Conservation (phyloP, 768 basidiomycete genomes). For the Macrolepiota dolichaula region DNA sequence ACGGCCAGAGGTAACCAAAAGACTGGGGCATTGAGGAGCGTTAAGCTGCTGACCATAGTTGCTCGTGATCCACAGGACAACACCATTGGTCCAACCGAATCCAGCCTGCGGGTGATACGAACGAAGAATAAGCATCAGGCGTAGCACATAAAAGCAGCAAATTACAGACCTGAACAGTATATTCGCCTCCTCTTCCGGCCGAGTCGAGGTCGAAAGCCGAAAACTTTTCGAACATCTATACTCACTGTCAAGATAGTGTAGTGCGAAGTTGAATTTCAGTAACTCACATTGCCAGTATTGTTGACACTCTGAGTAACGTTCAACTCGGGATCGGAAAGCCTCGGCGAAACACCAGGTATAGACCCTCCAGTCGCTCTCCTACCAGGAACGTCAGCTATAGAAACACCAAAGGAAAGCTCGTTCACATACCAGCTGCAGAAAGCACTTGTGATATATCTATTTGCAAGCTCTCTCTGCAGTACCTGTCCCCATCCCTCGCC, state of each 20-base stretch:
- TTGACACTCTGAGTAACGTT: constrained; percentile 62
- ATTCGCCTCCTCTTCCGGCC: constrained; percentile 81
- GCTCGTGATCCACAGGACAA: constrained; percentile 69
- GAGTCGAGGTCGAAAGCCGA: constrained; percentile 75
- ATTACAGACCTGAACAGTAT: constrained; percentile 68
- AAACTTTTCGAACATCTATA: constrained; percentile 88
- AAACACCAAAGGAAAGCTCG: background rate
- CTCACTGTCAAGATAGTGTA: background rate
- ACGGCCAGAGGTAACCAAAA: constrained; percentile 25
- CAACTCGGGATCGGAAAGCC: constrained; percentile 65
- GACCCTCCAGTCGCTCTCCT: constrained; percentile 90
- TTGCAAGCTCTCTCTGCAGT: constrained; percentile 72
- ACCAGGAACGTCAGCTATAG: constrained; percentile 3
- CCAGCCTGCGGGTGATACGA: constrained; percentile 43
- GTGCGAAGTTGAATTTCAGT: background rate
- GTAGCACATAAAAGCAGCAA: background rate
- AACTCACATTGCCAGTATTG: constrained; percentile 72
- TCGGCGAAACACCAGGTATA: constrained; percentile 65
- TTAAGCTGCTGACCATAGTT: constrained; percentile 60
- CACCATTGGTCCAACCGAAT: constrained; percentile 90
- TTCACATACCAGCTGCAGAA: constrained; percentile 82
- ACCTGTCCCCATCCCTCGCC: constrained; percentile 66
- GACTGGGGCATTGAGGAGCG: constrained; percentile 59
- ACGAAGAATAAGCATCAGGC: background rate
- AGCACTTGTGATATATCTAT: constrained; percentile 78